Conservation (phyloP, 148 eudicot genomes). For the Fagopyrum esculentum region DNA sequence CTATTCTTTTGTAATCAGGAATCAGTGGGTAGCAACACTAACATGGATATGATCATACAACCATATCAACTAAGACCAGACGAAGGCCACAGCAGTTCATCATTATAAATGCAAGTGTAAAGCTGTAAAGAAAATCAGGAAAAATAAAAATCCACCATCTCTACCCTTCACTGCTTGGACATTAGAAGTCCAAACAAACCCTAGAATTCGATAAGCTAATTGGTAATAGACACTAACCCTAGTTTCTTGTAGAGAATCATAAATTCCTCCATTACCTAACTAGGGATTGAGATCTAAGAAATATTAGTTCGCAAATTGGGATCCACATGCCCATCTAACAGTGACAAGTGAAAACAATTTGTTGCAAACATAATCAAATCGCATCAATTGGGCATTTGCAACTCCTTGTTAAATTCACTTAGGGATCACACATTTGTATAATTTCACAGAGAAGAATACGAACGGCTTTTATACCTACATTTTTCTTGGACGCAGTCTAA, state of each 20-base stretch:
- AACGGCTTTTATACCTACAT: background rate
- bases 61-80: background rate
- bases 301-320: background rate
- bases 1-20: slow-evolving; percentile 7
- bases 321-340: background rate
- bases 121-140: background rate
- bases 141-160: background rate
- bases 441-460: background rate
- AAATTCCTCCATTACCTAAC: background rate
- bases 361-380: background rate
- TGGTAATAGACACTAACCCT: background rate
- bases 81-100: slow-evolving; percentile 8
- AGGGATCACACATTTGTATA: background rate
- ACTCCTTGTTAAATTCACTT: background rate
- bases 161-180: background rate
- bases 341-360: background rate
- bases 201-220: background rate
- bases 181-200: background rate
- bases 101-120: background rate
- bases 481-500: background rate
- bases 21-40: slow-evolving; percentile 5
- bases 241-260: background rate
- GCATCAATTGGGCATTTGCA: background rate
- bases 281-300: slow-evolving; percentile 5
- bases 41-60: slow-evolving; percentile 5